A percentile compares a stretch with the other conserved stretches of the same genome.
phyloP scores from a whole-genome alignment of 331 rosid species.

The Telfairia occidentalis region DNA sequence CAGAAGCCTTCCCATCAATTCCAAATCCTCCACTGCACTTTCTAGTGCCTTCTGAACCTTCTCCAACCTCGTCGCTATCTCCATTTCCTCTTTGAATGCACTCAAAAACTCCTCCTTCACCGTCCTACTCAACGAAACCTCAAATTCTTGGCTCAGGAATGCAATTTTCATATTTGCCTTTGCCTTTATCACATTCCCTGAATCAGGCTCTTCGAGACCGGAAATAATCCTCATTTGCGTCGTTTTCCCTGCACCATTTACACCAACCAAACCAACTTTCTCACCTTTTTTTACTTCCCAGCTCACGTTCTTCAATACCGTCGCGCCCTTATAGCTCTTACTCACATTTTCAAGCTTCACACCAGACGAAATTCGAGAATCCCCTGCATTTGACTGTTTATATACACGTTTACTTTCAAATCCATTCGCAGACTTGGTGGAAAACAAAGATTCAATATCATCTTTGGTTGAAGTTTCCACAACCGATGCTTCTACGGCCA shows the following conservation, averaged over 20 bases:
- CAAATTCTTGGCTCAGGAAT: constrained; percentile 86
- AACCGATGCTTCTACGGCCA: constrained; percentile 34
- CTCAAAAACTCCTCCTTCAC: constrained; percentile 81
- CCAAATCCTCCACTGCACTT: constrained; percentile 53
- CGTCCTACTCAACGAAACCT: constrained; percentile 76
- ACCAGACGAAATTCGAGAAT: constrained; percentile 69
- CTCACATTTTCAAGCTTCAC: constrained; percentile 63
- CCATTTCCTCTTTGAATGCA: constrained; percentile 94
- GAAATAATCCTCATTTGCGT: constrained; percentile 89
- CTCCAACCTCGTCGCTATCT: constrained; percentile 58
- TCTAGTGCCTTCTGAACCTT: constrained; percentile 86
- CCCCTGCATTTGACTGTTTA: constrained; percentile 40
- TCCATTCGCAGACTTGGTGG: constrained; percentile 24
- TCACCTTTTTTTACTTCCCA: constrained; percentile 96
- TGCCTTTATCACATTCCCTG: constrained; percentile 66
- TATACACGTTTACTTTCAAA: constrained; percentile 26
- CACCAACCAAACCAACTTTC: constrained; percentile 89
- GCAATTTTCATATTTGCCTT: constrained; percentile 68
- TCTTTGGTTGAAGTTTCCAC: constrained; percentile 27
- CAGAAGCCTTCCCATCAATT: constrained; percentile 81
- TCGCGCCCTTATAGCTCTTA: constrained; percentile 66
- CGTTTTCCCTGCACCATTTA: constrained; percentile 91
- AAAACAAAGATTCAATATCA: constrained; percentile 70
- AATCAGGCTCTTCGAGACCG: constrained; percentile 78
- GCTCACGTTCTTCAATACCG: constrained; percentile 57